Conservation (phyloP, 1,284 basidiomycete species). For the Heterobasidion parviporum region DNA sequence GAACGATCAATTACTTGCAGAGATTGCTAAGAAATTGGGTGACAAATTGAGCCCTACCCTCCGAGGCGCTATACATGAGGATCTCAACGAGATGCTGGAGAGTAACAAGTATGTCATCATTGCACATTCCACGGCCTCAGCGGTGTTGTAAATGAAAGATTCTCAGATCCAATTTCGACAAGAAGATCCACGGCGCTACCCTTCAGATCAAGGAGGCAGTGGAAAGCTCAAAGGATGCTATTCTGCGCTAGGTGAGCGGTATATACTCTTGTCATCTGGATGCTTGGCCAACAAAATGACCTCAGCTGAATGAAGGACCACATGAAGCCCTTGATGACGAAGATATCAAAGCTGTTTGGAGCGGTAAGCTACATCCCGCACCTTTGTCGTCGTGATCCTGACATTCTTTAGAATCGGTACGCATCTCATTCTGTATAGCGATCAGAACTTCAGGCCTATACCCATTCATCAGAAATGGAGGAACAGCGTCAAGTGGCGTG, state of each 20-base stretch:
- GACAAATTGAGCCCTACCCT: conserved; percentile 1
- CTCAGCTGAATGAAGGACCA: conserved; percentile 21
- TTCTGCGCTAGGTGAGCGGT: conserved; percentile 16
- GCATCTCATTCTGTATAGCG: not conserved
- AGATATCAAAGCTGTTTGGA: conserved; percentile 22
- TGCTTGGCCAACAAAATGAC: not conserved
- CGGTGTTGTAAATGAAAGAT: not conserved
- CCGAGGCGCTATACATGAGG: not conserved
- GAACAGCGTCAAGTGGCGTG: conserved; percentile 1
- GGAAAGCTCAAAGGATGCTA: conserved; percentile 15
- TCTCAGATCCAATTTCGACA: conserved; percentile 14
- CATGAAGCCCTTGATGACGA: conserved; percentile 23
- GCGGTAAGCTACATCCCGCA: conserved; percentile 14
- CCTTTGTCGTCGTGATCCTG: not conserved
- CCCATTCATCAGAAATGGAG: conserved; percentile 8
- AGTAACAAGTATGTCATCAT: conserved; percentile 14
- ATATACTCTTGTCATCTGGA: not conserved
- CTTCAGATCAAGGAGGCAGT: conserved; percentile 16
- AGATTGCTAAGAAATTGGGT: not conserved
- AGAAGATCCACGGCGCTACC: conserved; percentile 15
- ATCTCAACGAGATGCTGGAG: conserved; percentile 14
- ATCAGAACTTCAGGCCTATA: too few relatives aligned
- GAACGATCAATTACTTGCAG: conserved; percentile 13
- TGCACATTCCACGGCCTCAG: not conserved
- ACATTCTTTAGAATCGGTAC: not conserved